Conservation (phyloP, 306 rosid species). For the Dalbergia cochinchinensis region DNA sequence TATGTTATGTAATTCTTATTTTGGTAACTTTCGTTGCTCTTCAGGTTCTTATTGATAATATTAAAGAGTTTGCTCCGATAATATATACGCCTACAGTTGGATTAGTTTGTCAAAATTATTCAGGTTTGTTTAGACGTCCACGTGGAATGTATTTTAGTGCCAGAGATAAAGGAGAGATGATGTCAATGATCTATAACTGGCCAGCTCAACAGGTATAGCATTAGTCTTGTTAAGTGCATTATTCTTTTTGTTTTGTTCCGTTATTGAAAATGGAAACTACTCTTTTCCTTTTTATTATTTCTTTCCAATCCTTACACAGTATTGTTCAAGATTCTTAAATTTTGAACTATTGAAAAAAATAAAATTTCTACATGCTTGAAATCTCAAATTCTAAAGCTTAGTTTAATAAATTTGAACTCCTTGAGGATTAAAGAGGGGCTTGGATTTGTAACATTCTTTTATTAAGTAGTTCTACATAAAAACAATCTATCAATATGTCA, state of each 20-base stretch:
- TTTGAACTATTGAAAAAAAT: conserved; percentile 33
- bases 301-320: conserved; percentile 2
- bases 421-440: conserved; percentile 29
- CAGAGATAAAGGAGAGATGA: conserved; percentile 99
- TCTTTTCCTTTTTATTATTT: background rate
- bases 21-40: conserved; percentile 38
- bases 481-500: background rate
- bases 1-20: conserved; percentile 34
- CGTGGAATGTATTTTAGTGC: conserved; percentile 99
- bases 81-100: conserved; percentile 99
- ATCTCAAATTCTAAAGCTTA: conserved; percentile 30
- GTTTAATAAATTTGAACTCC: background rate
- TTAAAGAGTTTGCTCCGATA: conserved; percentile 90
- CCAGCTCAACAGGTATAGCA: conserved; percentile 75
- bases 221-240: conserved; percentile 30
- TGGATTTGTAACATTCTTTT: conserved; percentile 25
- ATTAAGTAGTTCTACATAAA: background rate
- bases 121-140: conserved; percentile 95
- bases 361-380: background rate
- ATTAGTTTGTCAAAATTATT: conserved; percentile 95
- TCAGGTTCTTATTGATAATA: conserved; percentile 95
- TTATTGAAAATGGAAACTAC: conserved; percentile 10
- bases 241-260: conserved; percentile 18
- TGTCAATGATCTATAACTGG: conserved; percentile 99
- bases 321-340: conserved; percentile 22